Evolutionary conservation across 306 rosid species (phyloP).

Genomic region (Macrotyloma uniflorum): DNA sequence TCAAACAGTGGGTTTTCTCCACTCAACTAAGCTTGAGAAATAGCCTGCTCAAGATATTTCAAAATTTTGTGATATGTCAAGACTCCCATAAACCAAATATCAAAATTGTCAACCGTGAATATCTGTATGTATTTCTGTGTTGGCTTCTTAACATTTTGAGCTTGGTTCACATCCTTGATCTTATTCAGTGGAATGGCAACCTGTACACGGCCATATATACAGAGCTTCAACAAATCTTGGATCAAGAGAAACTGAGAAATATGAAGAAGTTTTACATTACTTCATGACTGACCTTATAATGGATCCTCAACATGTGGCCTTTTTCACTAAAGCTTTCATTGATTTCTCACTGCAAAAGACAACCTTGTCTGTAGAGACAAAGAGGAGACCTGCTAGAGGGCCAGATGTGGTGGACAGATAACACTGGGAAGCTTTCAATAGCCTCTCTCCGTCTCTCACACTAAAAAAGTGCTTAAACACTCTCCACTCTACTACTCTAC

Average conservation of each 20-base stretch:
- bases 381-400: slow-evolving; percentile 79
- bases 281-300: slow-evolving; percentile 35
- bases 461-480: slow-evolving; percentile 58
- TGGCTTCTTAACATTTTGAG: slow-evolving; percentile 37
- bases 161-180: slow-evolving; percentile 35
- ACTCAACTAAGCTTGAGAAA: slow-evolving; percentile 21
- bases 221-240: slow-evolving; percentile 1
- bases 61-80: slow-evolving; percentile 28
- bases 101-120: slow-evolving; percentile 36
- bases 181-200: slow-evolving; percentile 41
- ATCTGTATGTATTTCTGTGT: slow-evolving; percentile 40
- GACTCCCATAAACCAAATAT: slow-evolving; percentile 42
- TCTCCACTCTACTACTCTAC: slow-evolving; percentile 59
- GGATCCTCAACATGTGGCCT: slow-evolving; percentile 42
- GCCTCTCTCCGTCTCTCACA: slow-evolving; percentile 57
- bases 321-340: slow-evolving; percentile 49
- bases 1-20: not conserved
- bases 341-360: slow-evolving; percentile 82
- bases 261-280: not conserved
- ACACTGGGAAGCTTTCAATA: slow-evolving; percentile 64
- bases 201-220: not conserved
- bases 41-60: slow-evolving; percentile 29
- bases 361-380: slow-evolving; percentile 68
- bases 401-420: slow-evolving; percentile 81
- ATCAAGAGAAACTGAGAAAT: slow-evolving; percentile 4